These are phyloP conservation scores for Tulasnella sp. DNA, from an alignment of 768 basidiomycete species.

Conservation along the genomic window DNA sequence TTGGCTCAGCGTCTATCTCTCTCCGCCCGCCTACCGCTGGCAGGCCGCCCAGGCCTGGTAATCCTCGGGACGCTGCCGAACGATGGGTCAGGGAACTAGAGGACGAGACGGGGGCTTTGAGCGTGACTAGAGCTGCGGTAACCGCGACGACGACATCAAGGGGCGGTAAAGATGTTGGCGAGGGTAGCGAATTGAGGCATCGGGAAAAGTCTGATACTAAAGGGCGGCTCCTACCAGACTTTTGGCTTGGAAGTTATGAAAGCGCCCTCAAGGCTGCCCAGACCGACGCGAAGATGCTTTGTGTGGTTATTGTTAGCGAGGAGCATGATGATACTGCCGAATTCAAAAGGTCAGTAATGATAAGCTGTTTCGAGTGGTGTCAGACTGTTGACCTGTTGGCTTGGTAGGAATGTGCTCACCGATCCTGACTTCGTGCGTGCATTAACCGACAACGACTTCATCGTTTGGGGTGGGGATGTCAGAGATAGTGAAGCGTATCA, in stretches of 20 bases:
- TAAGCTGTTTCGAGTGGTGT: background rate
- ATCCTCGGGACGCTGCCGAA: conserved; percentile 50
- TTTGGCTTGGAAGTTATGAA: conserved; percentile 73
- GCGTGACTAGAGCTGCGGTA: conserved; percentile 37
- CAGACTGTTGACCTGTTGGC: background rate
- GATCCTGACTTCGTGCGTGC: conserved; percentile 58
- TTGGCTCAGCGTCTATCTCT: conserved; percentile 21
- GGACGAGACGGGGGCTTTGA: conserved; percentile 72
- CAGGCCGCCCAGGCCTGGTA: conserved; percentile 21
- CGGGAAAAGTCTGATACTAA: background rate
- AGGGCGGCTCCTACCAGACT: conserved; percentile 54
- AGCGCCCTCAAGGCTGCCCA: conserved; percentile 61
- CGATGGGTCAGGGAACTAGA: conserved; percentile 73
- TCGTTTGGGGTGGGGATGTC: conserved; percentile 91
- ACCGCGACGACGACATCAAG: conserved; percentile 9
- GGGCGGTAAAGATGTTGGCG: conserved; percentile 29
- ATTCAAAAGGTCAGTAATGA: conserved; percentile 60
- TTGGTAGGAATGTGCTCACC: conserved; percentile 56
- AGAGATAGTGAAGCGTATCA: conserved; percentile 73
- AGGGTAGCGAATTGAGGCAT: conserved; percentile 35
- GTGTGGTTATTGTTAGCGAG: conserved; percentile 72
- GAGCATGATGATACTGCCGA: conserved; percentile 84
- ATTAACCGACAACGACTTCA: conserved; percentile 60
- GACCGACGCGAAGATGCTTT: conserved; percentile 60
- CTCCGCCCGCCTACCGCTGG: conserved; percentile 32